Base-by-base conservation (phyloP, 2,329 filamentous ascomycete genomes). In the Ophiostoma australiae region DNA sequence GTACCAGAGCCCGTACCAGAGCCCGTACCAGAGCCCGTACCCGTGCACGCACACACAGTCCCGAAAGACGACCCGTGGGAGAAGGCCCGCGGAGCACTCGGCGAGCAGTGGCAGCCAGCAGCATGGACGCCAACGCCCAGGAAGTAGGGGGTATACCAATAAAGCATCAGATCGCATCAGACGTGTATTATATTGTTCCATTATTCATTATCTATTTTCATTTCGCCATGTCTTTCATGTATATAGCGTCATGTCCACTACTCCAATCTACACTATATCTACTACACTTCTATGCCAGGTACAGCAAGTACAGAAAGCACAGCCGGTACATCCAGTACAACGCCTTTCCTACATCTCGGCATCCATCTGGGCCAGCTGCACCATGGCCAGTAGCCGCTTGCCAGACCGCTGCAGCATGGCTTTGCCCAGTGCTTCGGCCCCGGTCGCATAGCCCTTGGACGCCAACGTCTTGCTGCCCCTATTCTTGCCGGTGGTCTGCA, bases 101-200 rank as follows among this genome's bases (percentile, higher is more conserved):
- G 88, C 70, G 88, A 91, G 77, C 82, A 80, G n/a, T 91, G 89
- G 88, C 87, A 91, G 78, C 90, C 90, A 0, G 77, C 86, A 67
- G 80, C 87, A 3, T 92, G 90, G 90, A 80, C 74, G 10, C 78
- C 77, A 1, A 13, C 74, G 31, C 68, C 75, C 11, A 77, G 78
- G 39, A 81, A 80, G 75, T 75, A 39, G 7, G 31, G 11, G 8
- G 7, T 6, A 7, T 39, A 8, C 11, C 37, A 27, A 17, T 15
- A 13, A 63, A 17, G 31, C 27, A 33, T 33, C 20, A 37, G 17
- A 65, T 61, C 11, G 10, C 44, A 48, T 48, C 5, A 48, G 17
- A 55, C 48, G n/a, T 58, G n/a, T 66, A n/a, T 17, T 39, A 39
- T 35, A 66, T 11, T 66, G 15, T 10, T 4, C 35, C 13, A 33